phyloP scores from a whole-genome alignment of 208 protist genomes.

The Zelonia costaricensis region DNA sequence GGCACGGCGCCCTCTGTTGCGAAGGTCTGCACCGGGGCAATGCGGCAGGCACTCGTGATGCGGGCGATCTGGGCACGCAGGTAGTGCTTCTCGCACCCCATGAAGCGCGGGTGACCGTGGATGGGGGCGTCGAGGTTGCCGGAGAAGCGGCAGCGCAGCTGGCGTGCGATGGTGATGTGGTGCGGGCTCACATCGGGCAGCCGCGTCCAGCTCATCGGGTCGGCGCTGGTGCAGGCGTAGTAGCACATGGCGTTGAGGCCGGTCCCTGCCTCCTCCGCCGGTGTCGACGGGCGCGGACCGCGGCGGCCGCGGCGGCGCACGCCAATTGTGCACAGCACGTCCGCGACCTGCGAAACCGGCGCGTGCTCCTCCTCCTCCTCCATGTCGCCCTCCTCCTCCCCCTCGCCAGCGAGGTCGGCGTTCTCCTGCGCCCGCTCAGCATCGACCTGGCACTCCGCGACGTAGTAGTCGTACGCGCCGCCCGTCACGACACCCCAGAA shows the following conservation, averaged over 20 bases:
- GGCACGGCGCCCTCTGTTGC: slow-evolving; percentile 81
- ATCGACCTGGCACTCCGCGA: slow-evolving; percentile 88
- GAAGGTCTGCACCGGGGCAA: slow-evolving; percentile 86
- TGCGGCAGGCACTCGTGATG: slow-evolving; percentile 87
- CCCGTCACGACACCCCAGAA: slow-evolving; percentile 92
- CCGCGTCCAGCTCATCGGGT: slow-evolving; percentile 82
- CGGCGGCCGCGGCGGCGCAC: slow-evolving; percentile 37
- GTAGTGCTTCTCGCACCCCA: slow-evolving; percentile 92
- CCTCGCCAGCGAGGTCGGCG: slow-evolving; percentile 26
- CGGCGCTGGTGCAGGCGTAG: slow-evolving; percentile 76
- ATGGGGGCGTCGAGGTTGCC: slow-evolving; percentile 90
- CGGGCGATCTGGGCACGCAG: slow-evolving; percentile 96
- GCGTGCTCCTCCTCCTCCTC: slow-evolving; percentile 68
- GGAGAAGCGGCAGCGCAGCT: slow-evolving; percentile 89
- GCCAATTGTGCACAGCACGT: slow-evolving; percentile 59
- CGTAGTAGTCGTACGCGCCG: slow-evolving; percentile 82
- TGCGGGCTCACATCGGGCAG: slow-evolving; percentile 93
- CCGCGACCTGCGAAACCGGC: slow-evolving; percentile 62
- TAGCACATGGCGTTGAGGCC: slow-evolving; percentile 91
- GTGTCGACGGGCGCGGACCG: slow-evolving; percentile 36
- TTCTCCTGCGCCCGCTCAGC: slow-evolving; percentile 45
- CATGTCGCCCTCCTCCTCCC: slow-evolving; percentile 62
- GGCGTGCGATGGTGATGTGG: slow-evolving; percentile 83
- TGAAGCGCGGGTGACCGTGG: slow-evolving; percentile 89
- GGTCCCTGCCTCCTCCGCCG: slow-evolving; percentile 59